Base-by-base conservation (phyloP, 2,329 filamentous ascomycete species). In the Penicillium brevicompactum region DNA sequence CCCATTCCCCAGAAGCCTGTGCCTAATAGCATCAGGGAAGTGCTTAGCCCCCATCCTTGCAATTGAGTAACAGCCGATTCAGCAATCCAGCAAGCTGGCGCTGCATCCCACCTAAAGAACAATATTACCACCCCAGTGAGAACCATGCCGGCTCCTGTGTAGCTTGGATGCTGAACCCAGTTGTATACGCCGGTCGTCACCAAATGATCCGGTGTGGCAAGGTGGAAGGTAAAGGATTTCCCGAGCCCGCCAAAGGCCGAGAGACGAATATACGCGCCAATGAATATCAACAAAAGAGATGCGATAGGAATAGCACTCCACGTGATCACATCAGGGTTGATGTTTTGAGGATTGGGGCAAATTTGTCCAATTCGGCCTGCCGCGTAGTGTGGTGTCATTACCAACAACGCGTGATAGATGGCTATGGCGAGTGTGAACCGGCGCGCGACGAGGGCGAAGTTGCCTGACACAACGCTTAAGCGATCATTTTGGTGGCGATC, bases 151-250 rank as follows among this genome's bases (percentile, higher is more conserved):
- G 78, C 43, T 0, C 78, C 81, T 0, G 76, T 77, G 55, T 84
- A 84, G 51, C 80, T 81, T 2, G 81, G 81, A 60, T 84, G 81
- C 61, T 83, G 80, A 2, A 83, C 66, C 56, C 77, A 80, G 16
- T 59, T 57, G 56, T 84, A 84, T 1, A 84, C 67, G 0, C 81
- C 81, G 1, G 61, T 68, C 0, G 79, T 84, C 11, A 75, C 71
- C 7, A 84, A 66, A 1, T 66, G 60, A 53, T 79, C 73, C 1
- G 83, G 83, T 49, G 71, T 63, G 0, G 76, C 68, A 2, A 85
- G 75, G 2, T 74, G 71, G 59, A 83, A 85, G 0, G 82, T 85
- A 60, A 84, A 85, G 53, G 82, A 77, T 9, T 67, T 70, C 1
- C 82, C 82, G 0, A 85, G 73, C 0, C 74, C 67, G 0, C 70